These are phyloP conservation scores for Sporothrix schenckii DNA, from an alignment of 2,329 filamentous ascomycete species.

Conservation along the genomic window DNA sequence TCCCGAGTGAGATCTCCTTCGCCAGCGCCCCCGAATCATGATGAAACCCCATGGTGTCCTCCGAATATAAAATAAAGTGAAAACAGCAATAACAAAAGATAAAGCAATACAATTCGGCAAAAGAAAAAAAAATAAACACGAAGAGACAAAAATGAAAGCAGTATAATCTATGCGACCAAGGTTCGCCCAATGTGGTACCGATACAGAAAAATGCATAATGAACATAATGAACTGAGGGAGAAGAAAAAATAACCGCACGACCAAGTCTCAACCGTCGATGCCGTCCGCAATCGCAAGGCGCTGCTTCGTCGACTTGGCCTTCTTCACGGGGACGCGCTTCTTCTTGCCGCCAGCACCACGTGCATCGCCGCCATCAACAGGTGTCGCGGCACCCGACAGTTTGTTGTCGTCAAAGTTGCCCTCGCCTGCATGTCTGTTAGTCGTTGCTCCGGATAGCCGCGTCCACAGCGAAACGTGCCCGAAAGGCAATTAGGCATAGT, in stretches of 20 bases:
- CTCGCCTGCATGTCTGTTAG: slow-evolving; percentile 67
- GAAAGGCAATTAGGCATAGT: too few relatives aligned
- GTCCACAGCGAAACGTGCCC: too few relatives aligned
- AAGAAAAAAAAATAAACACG: neutral
- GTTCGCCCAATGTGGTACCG: slow-evolving; percentile 1
- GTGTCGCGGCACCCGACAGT: slow-evolving; percentile 82
- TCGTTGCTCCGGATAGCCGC: neutral
- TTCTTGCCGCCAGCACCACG: slow-evolving; percentile 62
- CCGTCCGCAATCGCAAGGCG: slow-evolving; percentile 69
- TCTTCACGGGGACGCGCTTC: slow-evolving; percentile 56
- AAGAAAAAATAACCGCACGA: neutral
- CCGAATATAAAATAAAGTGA: neutral
- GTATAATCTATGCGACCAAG: slow-evolving; percentile 11
- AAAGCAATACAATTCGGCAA: neutral
- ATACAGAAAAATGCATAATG: slow-evolving; percentile 1
- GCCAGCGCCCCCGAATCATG: neutral
- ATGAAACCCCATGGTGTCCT: slow-evolving; percentile 16
- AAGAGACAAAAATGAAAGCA: neutral
- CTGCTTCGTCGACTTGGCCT: slow-evolving; percentile 70
- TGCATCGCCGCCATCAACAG: slow-evolving; percentile 54
- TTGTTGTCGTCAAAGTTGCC: slow-evolving; percentile 91
- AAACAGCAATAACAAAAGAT: neutral
- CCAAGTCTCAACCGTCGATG: slow-evolving; percentile 42
- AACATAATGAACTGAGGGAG: neutral
- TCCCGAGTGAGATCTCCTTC: slow-evolving; percentile 3